Conservation (phyloP, 176 grass and related monocot species). For the Oryza longistaminata region DNA sequence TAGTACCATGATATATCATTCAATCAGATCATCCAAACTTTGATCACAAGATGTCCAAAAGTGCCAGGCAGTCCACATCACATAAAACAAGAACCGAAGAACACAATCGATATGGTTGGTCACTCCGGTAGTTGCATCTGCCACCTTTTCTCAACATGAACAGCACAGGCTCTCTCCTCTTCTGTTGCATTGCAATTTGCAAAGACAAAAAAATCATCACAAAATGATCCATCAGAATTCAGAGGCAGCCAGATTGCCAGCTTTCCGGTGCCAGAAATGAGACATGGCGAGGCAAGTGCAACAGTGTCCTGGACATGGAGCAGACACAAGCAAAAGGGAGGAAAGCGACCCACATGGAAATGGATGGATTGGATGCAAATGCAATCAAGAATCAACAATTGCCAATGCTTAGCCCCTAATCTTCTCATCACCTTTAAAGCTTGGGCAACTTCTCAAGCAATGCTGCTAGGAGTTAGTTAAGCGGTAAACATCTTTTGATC, state of each 20-base stretch:
- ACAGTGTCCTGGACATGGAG: neutral
- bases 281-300: neutral
- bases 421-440: neutral
- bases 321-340: neutral
- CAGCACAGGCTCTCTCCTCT: neutral
- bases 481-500: neutral
- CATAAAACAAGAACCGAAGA: neutral
- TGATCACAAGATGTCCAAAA: neutral
- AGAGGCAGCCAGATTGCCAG: neutral
- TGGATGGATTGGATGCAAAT: neutral
- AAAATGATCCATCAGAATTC: neutral
- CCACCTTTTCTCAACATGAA: neutral
- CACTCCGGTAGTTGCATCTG: neutral
- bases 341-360: neutral
- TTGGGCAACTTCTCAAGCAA: neutral
- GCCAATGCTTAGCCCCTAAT: neutral
- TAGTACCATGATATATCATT: neutral
- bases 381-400: neutral
- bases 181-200: neutral
- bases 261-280: neutral
- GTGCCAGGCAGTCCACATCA: neutral
- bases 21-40: neutral
- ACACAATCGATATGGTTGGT: neutral
- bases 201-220: neutral
- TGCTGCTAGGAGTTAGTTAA: neutral